Conservation (phyloP, 768 basidiomycete species). For the Inosperma sp. region DNA sequence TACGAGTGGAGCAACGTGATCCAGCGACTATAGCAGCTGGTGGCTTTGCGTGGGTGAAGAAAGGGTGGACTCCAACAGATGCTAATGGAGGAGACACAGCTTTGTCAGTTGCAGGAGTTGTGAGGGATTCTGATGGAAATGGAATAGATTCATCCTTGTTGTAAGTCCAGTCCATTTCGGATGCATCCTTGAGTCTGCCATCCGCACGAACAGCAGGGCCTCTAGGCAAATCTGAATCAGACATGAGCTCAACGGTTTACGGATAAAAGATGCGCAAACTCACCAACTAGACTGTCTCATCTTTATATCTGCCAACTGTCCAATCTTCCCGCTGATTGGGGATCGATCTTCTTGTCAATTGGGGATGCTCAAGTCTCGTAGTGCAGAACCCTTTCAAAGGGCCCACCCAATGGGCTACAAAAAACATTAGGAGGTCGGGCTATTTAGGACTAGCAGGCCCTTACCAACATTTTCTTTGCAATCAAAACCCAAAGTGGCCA, state of each 20-base stretch:
- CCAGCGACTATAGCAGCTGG: slow-evolving; percentile 2
- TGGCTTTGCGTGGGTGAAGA: neutral
- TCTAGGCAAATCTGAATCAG: neutral
- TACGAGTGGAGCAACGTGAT: slow-evolving; percentile 1
- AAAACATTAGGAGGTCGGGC: neutral
- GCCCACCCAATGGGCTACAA: slow-evolving; percentile 3
- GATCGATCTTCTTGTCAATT: neutral
- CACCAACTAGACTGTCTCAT: neutral
- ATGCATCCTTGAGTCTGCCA: slow-evolving; percentile 5
- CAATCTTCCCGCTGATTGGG: neutral
- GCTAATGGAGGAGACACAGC: neutral
- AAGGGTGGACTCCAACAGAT: slow-evolving; percentile 1
- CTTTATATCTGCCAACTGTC: neutral
- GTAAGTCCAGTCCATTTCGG: slow-evolving; percentile 2
- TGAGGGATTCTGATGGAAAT: neutral
- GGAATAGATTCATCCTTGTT: slow-evolving; percentile 2
- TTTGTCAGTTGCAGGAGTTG: neutral
- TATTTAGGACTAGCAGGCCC: neutral
- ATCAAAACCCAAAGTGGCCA: neutral
- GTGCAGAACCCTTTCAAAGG: neutral
- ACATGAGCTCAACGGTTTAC: neutral
- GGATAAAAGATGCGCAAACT: slow-evolving; percentile 1
- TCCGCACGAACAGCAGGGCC: slow-evolving; percentile 4
- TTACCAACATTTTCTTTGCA: neutral
- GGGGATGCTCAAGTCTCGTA: neutral